phyloP scores from a whole-genome alignment of 2,329 filamentous ascomycete species.

The Aspergillus transmontanensis region DNA sequence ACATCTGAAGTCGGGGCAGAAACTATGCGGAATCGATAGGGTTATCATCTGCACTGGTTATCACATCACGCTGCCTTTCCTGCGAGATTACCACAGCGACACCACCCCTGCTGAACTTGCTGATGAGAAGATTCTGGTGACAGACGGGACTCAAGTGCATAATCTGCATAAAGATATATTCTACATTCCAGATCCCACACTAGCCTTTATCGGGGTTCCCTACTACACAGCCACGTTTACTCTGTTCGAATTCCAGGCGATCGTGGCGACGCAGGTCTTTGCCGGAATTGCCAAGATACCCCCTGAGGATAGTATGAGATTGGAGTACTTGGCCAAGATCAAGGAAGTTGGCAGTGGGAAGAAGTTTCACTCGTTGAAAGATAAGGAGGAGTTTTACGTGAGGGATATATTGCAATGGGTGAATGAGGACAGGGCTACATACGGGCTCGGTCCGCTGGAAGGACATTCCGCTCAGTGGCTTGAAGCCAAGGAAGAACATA shows the following conservation, averaged over 20 bases:
- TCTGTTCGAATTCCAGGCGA: slow-evolving; percentile 70
- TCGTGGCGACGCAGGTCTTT: slow-evolving; percentile 61
- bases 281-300: slow-evolving; percentile 56
- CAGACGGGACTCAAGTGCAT: slow-evolving; percentile 64
- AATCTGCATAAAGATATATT: slow-evolving; percentile 73
- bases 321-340: slow-evolving; percentile 32
- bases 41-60: slow-evolving; percentile 71
- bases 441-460: slow-evolving; percentile 27
- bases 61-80: slow-evolving; percentile 67
- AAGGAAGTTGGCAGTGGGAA: slow-evolving; percentile 33
- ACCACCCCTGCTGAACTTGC: slow-evolving; percentile 49
- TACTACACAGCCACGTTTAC: slow-evolving; percentile 70
- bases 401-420: slow-evolving; percentile 38
- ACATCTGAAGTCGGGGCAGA: slow-evolving; percentile 55
- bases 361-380: slow-evolving; percentile 41
- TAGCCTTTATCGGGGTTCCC: slow-evolving; percentile 66
- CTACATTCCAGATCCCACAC: slow-evolving; percentile 67
- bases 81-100: slow-evolving; percentile 56
- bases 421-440: slow-evolving; percentile 26
- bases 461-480: slow-evolving; percentile 37
- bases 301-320: slow-evolving; percentile 38
- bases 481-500: slow-evolving; percentile 28
- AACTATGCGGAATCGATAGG: slow-evolving; percentile 59
- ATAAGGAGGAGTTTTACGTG: slow-evolving; percentile 39
- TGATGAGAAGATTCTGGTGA: slow-evolving; percentile 59